These are phyloP conservation scores for Flaveria robusta DNA, from an alignment of 129 eudicot genomes.

Conservation along the genomic window DNA sequence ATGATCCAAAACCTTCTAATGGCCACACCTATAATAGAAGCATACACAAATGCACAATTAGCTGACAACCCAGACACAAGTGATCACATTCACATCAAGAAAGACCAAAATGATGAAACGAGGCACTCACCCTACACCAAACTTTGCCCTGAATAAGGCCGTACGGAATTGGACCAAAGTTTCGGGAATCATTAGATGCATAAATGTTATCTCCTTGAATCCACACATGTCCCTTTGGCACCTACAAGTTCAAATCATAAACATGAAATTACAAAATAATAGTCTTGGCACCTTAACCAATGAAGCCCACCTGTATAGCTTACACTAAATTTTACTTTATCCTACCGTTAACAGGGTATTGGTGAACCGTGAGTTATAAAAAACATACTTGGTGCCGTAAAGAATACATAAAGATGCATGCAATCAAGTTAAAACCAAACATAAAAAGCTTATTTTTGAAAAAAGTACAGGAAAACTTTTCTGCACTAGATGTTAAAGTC, in stretches of 20 bases:
- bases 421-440: too few species aligned
- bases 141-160: slow-evolving; percentile 82
- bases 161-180: slow-evolving; percentile 80
- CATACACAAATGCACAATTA: slow-evolving; percentile 27
- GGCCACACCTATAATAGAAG: slow-evolving; percentile 75
- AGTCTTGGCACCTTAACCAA: not conserved
- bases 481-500: too few species aligned
- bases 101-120: slow-evolving; percentile 19
- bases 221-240: slow-evolving; percentile 98
- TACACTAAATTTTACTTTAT: too few species aligned
- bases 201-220: slow-evolving; percentile 92
- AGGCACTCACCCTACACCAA: slow-evolving; percentile 60
- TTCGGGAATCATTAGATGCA: slow-evolving; percentile 78
- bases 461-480: too few species aligned
- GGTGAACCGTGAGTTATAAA: too few species aligned
- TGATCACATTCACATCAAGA: slow-evolving; percentile 14
- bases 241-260: slow-evolving; percentile 50
- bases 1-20: slow-evolving; percentile 60
- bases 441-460: too few species aligned
- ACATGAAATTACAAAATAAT: not conserved
- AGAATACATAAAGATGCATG: too few species aligned
- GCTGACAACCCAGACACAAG: not conserved
- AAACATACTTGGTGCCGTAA: too few species aligned
- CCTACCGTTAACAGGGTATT: too few species aligned
- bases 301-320: too few species aligned